Percentiles rank a stretch among this genome's conserved stretches.
These are phyloP conservation scores for Drosera spatulata DNA, from an alignment of 179 eudicot genomes.

Conservation along the genomic window DNA sequence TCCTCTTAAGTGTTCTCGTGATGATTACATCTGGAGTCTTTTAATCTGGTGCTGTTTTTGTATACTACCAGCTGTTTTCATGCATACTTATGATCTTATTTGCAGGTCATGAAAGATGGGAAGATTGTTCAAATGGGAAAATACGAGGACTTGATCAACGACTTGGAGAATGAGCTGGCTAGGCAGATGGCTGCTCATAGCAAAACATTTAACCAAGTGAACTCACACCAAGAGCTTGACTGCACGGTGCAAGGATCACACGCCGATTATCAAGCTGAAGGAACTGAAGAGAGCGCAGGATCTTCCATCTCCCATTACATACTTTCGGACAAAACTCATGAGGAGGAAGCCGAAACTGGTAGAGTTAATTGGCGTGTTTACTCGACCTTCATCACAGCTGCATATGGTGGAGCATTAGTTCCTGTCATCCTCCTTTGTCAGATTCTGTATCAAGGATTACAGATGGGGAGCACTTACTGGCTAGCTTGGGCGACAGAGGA, in stretches of 20 bases:
- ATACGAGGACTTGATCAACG: conserved; percentile 43
- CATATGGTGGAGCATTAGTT: conserved; percentile 79
- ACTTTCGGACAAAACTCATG: conserved; percentile 21
- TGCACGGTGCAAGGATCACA: conserved; percentile 6
- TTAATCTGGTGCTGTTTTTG: no score
- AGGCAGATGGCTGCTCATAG: conserved; percentile 61
- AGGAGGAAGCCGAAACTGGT: conserved; percentile 55
- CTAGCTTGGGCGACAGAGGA: conserved; percentile 81
- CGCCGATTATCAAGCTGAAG: conserved; percentile 24
- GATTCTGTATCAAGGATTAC: conserved; percentile 61
- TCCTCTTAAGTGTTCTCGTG: no score
- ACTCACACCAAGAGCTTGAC: conserved; percentile 17
- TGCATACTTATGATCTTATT: not conserved
- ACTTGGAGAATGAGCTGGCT: conserved; percentile 44
- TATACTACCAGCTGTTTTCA: not conserved
- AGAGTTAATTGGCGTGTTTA: conserved; percentile 62
- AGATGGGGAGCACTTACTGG: conserved; percentile 87
- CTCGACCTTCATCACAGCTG: conserved; percentile 52
- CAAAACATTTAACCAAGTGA: conserved; percentile 57
- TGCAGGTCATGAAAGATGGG: conserved; percentile 78
- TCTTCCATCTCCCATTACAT: conserved; percentile 19
- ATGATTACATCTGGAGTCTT: no score
- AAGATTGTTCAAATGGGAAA: conserved; percentile 59
- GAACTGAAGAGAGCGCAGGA: conserved; percentile 21
- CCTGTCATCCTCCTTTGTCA: conserved; percentile 67